Evolutionary conservation across 306 rosid species (phyloP).

Genomic region (Morella rubra): DNA sequence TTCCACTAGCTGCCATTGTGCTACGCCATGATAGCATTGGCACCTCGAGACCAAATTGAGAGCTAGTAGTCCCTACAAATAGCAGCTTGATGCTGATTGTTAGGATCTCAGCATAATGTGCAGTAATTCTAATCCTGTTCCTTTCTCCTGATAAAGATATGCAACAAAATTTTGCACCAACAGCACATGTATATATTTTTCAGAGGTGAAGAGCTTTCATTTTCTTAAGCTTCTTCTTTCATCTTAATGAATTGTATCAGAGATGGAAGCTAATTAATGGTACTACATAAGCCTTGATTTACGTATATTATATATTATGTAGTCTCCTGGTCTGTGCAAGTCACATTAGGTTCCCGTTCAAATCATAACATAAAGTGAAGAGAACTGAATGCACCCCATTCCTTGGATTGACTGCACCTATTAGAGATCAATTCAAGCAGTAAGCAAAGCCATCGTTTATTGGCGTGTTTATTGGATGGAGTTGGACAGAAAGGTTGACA

Average conservation of each 20-base stretch:
- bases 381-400: not conserved
- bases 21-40: not conserved
- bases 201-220: not conserved
- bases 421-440: not conserved
- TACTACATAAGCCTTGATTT: too few relatives aligned
- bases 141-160: not conserved
- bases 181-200: not conserved
- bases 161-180: not conserved
- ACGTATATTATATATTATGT: too few relatives aligned
- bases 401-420: not conserved
- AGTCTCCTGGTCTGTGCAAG: too few relatives aligned
- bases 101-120: not conserved
- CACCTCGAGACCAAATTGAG: not conserved
- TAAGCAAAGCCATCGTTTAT: not conserved
- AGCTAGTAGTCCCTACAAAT: not conserved
- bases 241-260: not conserved
- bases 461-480: not conserved
- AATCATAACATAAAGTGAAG: too few relatives aligned
- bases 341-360: not conserved
- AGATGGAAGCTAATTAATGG: too few relatives aligned
- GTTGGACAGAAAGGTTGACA: conserved; percentile 22
- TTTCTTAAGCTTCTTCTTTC: not conserved
- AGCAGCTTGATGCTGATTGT: not conserved
- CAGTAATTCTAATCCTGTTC: not conserved
- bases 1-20: not conserved